These are phyloP conservation scores for Graphiopsis chlorocephala DNA, from an alignment of 2,329 filamentous ascomycete species.

Conservation along the genomic window DNA sequence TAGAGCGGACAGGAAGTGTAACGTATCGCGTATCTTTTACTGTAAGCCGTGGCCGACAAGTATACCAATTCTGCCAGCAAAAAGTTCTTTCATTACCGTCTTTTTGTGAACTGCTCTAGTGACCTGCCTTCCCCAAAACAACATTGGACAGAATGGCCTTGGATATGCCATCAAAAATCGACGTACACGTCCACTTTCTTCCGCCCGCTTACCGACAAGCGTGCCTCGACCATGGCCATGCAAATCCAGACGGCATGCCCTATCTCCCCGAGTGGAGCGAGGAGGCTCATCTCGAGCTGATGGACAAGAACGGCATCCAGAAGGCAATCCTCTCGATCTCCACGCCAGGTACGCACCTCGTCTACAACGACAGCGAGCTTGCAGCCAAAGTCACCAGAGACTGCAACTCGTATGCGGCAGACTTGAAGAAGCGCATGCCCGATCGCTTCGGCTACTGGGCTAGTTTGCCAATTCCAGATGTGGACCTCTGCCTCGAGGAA, in stretches of 20 bases:
- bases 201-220: conserved; percentile 43
- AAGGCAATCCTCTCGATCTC: conserved; percentile 56
- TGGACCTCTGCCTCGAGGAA: conserved; percentile 47
- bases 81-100: neutral
- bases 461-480: conserved; percentile 52
- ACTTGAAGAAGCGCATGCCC: conserved; percentile 37
- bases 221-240: conserved; percentile 41
- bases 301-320: conserved; percentile 49
- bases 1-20: neutral
- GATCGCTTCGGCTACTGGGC: conserved; percentile 54
- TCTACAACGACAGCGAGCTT: conserved; percentile 37
- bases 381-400: conserved; percentile 40
- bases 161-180: conserved; percentile 36
- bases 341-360: conserved; percentile 52
- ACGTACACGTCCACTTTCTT: conserved; percentile 51
- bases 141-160: neutral
- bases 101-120: neutral
- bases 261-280: conserved; percentile 43
- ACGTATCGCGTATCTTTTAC: neutral
- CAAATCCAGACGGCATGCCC: conserved; percentile 51
- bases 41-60: neutral
- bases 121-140: neutral
- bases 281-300: conserved; percentile 49
- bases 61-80: neutral
- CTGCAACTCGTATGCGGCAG: conserved; percentile 42